Evolutionary conservation across 306 rosid species (phyloP), one percentile per base, ranked within the genome.

Genomic region (Geum urbanum): DNA sequence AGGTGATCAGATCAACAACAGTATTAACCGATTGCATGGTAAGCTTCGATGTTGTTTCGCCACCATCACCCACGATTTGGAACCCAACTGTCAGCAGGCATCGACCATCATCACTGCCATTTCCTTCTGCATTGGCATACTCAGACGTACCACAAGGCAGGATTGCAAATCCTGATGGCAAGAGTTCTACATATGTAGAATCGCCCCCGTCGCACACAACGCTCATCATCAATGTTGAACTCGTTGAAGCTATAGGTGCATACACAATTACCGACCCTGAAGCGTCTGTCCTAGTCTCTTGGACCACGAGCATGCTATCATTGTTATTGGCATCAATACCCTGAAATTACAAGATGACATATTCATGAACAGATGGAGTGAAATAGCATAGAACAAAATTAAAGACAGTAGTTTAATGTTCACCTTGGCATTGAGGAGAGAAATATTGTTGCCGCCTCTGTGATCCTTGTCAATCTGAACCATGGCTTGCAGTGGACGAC

Each of bases 151-250:
- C 86, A 12, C 74, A 83, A 0, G 96, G 97, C 60, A 84, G 84
- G 74, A 94, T 84, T 18, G 82, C 80, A 77, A 92, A 92, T 18
- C 98, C 98, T 0, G 95, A 92, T 10, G 98, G 96, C 55, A 84
- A 41, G 55, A 94, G 87, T 35, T 86, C 64, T 0, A 90, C 86
- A 11, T 69, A 88, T 2, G 90, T 55, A 20, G 97, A 77, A 61
- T 94, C 98, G 41, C 90, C 92, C 1, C 95, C 96, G 3, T 14
- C 70, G 83, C 86, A 78, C 64, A 85, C 88, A 18, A 69, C 64
- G 16, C 81, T 80, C 48, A 91, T 75, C 65, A 59, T 59, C 19
- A 37, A 35, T 6, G 40, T 20, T 2, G 92, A 81, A 37, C 65
- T 59, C 9, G 84, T 69, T 14, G 76, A 13, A 67, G 79, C 84